Evolutionary conservation across 169 alveolate genomes (phyloP).

Genomic region (Plasmodium reichenowi): DNA sequence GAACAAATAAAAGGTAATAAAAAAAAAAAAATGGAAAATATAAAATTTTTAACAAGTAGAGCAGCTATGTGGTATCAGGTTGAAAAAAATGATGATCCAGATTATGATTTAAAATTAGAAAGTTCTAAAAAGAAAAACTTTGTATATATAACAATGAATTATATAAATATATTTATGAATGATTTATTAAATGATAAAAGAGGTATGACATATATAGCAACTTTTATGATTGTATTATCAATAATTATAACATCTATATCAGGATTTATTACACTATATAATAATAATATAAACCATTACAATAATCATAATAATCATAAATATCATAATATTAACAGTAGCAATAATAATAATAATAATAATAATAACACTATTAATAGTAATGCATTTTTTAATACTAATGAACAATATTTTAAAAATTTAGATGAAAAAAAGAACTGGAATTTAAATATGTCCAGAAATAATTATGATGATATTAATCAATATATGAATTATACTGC

Average conservation of each 20-base stretch:
- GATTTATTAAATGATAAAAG: slow-evolving; percentile 67
- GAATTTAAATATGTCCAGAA: slow-evolving; percentile 19
- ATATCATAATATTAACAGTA: no score
- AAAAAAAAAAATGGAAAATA: background rate
- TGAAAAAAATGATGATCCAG: slow-evolving; percentile 65
- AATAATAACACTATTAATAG: no score
- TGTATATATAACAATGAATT: slow-evolving; percentile 2
- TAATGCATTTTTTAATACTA: background rate
- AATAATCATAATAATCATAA: no score
- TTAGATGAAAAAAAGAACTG: background rate
- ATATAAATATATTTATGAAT: slow-evolving; percentile 19
- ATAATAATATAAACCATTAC: background rate
- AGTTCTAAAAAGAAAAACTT: slow-evolving; percentile 48
- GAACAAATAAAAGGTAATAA: background rate
- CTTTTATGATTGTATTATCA: slow-evolving; percentile 47
- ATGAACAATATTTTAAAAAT: background rate
- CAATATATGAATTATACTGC: slow-evolving; percentile 35
- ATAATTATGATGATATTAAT: slow-evolving; percentile 50
- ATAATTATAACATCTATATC: slow-evolving; percentile 51
- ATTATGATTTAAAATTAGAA: slow-evolving; percentile 57
- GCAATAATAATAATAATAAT: no score
- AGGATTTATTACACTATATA: slow-evolving; percentile 53
- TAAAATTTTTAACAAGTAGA: slow-evolving; percentile 43
- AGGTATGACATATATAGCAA: slow-evolving; percentile 70
- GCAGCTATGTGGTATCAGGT: slow-evolving; percentile 74